These are phyloP conservation scores for Zalerion maritima DNA, from an alignment of 495 filamentous ascomycete genomes.

Conservation along the genomic window DNA sequence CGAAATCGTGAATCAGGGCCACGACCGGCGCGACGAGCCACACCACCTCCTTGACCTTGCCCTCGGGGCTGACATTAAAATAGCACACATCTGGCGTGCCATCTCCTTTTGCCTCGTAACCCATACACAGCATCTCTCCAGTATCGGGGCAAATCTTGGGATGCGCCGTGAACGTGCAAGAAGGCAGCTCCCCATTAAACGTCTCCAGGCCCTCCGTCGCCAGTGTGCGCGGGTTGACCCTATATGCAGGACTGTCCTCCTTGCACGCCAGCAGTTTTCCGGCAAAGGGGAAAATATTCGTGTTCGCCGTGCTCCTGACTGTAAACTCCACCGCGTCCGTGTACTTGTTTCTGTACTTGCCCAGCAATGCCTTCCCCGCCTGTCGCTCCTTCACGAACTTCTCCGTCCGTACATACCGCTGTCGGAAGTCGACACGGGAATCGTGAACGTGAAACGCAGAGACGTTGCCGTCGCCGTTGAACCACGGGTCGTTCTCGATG, in stretches of 20 bases:
- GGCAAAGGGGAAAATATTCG: constrained; percentile 39
- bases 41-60: constrained; percentile 25
- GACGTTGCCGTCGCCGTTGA: constrained; percentile 23
- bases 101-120: constrained; percentile 36
- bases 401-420: constrained; percentile 40
- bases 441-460: constrained; percentile 36
- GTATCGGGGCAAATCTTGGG: constrained; percentile 45
- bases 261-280: constrained; percentile 38
- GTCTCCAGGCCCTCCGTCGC: constrained; percentile 39
- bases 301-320: constrained; percentile 37
- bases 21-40: constrained; percentile 38
- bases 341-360: constrained; percentile 39
- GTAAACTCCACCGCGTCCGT: constrained; percentile 37
- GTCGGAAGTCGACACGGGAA: constrained; percentile 34
- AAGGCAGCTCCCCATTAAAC: constrained; percentile 41
- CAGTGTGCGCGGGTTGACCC: constrained; percentile 39
- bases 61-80: constrained; percentile 29
- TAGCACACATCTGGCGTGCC: constrained; percentile 33
- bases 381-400: constrained; percentile 27
- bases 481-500: constrained; percentile 6
- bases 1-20: constrained; percentile 44
- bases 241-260: constrained; percentile 40
- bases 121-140: constrained; percentile 41
- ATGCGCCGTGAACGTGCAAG: constrained; percentile 44
- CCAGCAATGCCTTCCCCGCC: constrained; percentile 28